Percentiles rank a stretch among this genome's conserved stretches.
Conservation (phyloP, 164 flowering plant genomes). For the Paratinospora sagittata region DNA sequence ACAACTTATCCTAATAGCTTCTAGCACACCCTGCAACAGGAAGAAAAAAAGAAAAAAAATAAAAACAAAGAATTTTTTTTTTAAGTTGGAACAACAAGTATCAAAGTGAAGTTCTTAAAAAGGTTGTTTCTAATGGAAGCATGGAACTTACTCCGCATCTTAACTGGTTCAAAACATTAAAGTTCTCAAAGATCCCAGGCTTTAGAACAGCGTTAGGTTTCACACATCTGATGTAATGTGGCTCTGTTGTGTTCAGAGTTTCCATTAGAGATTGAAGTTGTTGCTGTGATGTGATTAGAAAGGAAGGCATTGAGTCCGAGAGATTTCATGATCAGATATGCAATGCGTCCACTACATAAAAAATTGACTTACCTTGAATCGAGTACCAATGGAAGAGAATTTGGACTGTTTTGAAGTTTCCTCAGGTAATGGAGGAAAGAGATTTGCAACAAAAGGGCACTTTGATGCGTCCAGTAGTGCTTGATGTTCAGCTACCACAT, state of each 20-base stretch:
- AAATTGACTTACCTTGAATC: conserved; percentile 56
- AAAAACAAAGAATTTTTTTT: too few relatives aligned
- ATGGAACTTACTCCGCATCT: conserved; percentile 70
- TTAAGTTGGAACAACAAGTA: not conserved
- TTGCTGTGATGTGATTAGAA: conserved; percentile 42
- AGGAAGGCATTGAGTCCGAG: not conserved
- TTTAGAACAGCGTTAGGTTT: conserved; percentile 69
- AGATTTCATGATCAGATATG: not conserved
- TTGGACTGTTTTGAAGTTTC: conserved; percentile 80
- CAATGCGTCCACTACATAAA: not conserved
- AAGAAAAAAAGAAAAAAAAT: not conserved
- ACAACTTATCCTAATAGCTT: conserved; percentile 84
- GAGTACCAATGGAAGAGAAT: conserved; percentile 83
- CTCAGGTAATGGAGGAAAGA: conserved; percentile 68
- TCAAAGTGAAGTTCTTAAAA: not conserved
- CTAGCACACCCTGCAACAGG: conserved; percentile 60
- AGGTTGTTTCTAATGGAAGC: conserved; percentile 1
- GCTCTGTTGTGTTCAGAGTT: conserved; percentile 73
- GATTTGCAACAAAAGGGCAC: conserved; percentile 59
- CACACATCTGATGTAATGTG: conserved; percentile 81
- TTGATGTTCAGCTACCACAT: conserved; percentile 84
- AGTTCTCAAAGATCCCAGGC: conserved; percentile 78
- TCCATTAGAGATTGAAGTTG: conserved; percentile 84
- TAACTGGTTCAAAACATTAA: conserved; percentile 63
- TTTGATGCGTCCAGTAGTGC: conserved; percentile 57